A percentile compares a stretch with the other conserved stretches of the same genome.
phyloP scores from a whole-genome alignment of 129 eudicot species.

The Centrapalus pauciflorus region DNA sequence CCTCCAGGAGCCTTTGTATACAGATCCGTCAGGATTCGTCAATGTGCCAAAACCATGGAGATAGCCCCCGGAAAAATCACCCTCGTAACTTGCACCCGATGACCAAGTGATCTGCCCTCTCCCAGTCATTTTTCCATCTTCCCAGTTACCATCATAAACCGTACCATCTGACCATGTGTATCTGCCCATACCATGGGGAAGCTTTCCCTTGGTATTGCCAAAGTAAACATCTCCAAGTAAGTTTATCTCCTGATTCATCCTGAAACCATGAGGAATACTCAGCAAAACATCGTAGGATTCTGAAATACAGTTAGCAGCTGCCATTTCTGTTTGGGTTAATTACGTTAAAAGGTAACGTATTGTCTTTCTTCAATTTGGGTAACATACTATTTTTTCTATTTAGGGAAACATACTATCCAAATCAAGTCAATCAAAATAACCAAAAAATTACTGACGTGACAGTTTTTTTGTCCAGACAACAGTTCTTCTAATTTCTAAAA shows the following conservation, averaged over 20 bases:
- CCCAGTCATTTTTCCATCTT: conserved; percentile 92
- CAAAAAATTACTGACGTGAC: too few relatives aligned
- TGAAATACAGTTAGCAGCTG: conserved; percentile 1
- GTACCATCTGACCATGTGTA: conserved; percentile 92
- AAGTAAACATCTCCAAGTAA: conserved; percentile 67
- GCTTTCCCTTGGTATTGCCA: conserved; percentile 49
- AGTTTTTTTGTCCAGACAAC: too few relatives aligned
- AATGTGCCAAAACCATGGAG: conserved; percentile 83
- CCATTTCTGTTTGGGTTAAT: too few relatives aligned
- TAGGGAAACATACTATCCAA: too few relatives aligned
- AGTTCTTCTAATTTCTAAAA: too few relatives aligned
- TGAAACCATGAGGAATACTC: conserved; percentile 21
- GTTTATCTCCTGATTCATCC: conserved; percentile 51
- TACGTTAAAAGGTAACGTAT: too few relatives aligned
- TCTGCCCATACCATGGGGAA: conserved; percentile 83
- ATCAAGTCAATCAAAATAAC: too few relatives aligned
- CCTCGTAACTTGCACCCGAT: conserved; percentile 66
- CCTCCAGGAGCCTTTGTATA: conserved; percentile 83
- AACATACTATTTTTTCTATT: too few relatives aligned
- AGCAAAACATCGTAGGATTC: conserved; percentile 11
- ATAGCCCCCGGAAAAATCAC: conserved; percentile 89
- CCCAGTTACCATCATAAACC: conserved; percentile 90
- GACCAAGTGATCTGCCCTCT: conserved; percentile 76
- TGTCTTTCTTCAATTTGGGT: too few relatives aligned
- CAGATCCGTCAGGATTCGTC: conserved; percentile 58